phyloP scores from a whole-genome alignment of 2,329 filamentous ascomycete species.

The Ramularia collo-cygni region DNA sequence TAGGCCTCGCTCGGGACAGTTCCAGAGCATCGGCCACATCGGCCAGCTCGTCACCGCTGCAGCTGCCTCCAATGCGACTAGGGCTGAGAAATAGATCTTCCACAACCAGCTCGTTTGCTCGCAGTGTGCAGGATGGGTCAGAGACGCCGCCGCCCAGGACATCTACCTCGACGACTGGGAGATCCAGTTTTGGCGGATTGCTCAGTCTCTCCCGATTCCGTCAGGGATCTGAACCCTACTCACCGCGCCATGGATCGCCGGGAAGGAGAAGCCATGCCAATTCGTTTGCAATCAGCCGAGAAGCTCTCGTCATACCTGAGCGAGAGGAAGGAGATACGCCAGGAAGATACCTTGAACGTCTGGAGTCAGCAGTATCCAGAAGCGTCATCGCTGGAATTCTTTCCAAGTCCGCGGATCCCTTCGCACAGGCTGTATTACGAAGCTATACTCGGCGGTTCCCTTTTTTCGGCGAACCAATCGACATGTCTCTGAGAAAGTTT shows the following conservation, averaged over 20 bases:
- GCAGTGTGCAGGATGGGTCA: conserved; percentile 60
- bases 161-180: conserved; percentile 75
- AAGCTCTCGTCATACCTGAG: conserved; percentile 64
- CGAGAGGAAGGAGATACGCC: conserved; percentile 82
- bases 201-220: conserved; percentile 71
- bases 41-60: conserved; percentile 48
- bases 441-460: conserved; percentile 94
- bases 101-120: conserved; percentile 71
- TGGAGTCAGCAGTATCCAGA: conserved; percentile 73
- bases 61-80: conserved; percentile 49
- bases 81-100: conserved; percentile 72
- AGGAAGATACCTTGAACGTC: conserved; percentile 75
- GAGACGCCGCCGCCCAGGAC: conserved; percentile 64
- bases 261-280: conserved; percentile 72
- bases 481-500: conserved; percentile 93
- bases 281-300: conserved; percentile 69
- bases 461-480: conserved; percentile 95
- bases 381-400: conserved; percentile 78
- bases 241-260: conserved; percentile 63
- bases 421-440: conserved; percentile 73
- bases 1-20: conserved; percentile 50
- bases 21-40: conserved; percentile 64
- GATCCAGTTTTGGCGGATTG: conserved; percentile 88
- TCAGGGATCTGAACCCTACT: conserved; percentile 68
- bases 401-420: conserved; percentile 78